phyloP scores from a whole-genome alignment of 2,329 filamentous ascomycete species.

The Immersiporthe knoxdaviesiana region DNA sequence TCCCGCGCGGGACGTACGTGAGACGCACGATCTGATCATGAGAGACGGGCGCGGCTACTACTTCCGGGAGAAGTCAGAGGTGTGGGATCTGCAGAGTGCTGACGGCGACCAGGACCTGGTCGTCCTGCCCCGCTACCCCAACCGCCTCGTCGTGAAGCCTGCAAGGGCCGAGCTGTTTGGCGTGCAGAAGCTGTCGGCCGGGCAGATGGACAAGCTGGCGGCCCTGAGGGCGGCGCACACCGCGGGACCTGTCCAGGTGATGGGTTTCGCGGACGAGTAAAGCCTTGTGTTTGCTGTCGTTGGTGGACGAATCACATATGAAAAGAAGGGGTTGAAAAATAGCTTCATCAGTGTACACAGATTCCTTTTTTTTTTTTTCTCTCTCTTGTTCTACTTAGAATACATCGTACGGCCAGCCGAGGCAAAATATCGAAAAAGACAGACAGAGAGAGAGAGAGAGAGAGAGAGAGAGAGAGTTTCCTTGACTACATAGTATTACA shows the following conservation, averaged over 20 bases:
- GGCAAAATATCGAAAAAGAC: background rate
- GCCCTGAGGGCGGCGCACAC: conserved; percentile 1
- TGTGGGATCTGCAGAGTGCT: conserved; percentile 30
- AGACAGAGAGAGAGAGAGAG: too few species aligned
- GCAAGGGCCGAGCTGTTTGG: background rate
- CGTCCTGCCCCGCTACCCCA: background rate
- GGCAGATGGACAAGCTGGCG: background rate
- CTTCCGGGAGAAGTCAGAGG: conserved; percentile 41
- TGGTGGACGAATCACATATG: background rate
- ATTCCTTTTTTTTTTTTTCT: too few species aligned
- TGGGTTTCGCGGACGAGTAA: background rate
- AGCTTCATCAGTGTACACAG: background rate
- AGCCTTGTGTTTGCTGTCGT: background rate
- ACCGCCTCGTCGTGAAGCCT: conserved; percentile 1
- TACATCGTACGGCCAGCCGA: background rate
- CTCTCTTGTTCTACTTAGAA: background rate
- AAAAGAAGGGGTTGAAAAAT: background rate
- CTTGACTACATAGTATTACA: background rate
- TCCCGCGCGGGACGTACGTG: conserved; percentile 31
- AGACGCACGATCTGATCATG: conserved; percentile 40
- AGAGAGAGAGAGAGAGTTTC: background rate
- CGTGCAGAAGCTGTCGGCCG: background rate
- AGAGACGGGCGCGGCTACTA: conserved; percentile 40
- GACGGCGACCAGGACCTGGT: conserved; percentile 1
- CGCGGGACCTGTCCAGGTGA: background rate